Conservation (phyloP, 2,329 filamentous ascomycete species). For the Hypoxylon sp. region DNA sequence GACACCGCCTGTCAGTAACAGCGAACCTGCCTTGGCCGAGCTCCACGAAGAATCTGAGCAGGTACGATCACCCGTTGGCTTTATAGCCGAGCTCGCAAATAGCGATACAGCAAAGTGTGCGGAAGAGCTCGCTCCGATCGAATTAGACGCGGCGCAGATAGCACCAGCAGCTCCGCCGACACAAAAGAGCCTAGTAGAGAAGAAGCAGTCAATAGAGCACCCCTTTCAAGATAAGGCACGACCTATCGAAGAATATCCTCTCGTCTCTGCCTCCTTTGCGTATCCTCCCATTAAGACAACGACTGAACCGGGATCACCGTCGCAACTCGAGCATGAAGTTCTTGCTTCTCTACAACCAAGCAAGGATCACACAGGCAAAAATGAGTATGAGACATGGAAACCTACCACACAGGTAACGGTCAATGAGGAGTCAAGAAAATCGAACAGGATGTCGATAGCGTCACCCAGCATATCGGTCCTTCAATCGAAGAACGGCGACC, state of each 20-base stretch:
- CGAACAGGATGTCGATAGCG: conserved; percentile 30
- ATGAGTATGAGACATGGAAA: conserved; percentile 43
- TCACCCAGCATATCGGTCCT: conserved; percentile 44
- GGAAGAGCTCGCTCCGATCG: conserved; percentile 50
- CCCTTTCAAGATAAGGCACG: conserved; percentile 18
- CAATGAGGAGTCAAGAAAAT: conserved; percentile 17
- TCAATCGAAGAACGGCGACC: conserved; percentile 47
- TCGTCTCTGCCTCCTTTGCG: conserved; percentile 50
- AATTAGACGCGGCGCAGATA: conserved; percentile 47
- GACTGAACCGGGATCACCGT: conserved; percentile 1
- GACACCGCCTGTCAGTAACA: too few relatives aligned
- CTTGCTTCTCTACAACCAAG: conserved; percentile 22
- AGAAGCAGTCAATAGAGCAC: conserved; percentile 27
- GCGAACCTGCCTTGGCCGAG: conserved; percentile 32
- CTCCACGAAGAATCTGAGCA: conserved; percentile 36
- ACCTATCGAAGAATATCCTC: conserved; percentile 42
- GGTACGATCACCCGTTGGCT: conserved; percentile 45
- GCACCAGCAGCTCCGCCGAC: conserved; percentile 32
- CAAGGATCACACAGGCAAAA: conserved; percentile 16
- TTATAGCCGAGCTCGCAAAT: conserved; percentile 48
- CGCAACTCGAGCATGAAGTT: conserved; percentile 27
- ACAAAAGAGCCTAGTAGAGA: conserved; percentile 35
- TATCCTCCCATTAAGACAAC: conserved; percentile 42
- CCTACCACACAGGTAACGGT: conserved; percentile 29
- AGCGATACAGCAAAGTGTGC: conserved; percentile 49